These are phyloP conservation scores for Lentinula sp. DNA, from an alignment of 768 basidiomycete genomes.

Conservation along the genomic window DNA sequence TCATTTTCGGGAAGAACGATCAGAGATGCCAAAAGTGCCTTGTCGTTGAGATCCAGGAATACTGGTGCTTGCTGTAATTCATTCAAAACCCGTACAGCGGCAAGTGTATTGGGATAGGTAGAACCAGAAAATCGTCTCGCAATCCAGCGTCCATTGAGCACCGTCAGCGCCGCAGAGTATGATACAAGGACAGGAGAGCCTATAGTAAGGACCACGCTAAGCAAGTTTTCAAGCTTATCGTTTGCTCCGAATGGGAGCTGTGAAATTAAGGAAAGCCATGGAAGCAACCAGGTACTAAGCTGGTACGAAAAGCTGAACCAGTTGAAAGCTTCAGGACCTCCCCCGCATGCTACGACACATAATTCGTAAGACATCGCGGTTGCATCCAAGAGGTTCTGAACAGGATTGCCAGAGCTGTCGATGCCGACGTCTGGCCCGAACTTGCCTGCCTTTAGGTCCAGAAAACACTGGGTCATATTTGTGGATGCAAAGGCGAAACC, in stretches of 20 bases:
- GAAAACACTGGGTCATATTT: neutral
- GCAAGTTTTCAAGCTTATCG: conserved; percentile 31
- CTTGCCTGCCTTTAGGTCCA: neutral
- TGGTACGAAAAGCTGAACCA: conserved; percentile 31
- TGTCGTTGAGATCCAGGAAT: conserved; percentile 16
- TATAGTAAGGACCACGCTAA: conserved; percentile 33
- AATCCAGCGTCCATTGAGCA: conserved; percentile 39
- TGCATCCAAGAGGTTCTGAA: neutral
- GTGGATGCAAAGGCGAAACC: neutral
- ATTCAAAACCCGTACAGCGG: conserved; percentile 27
- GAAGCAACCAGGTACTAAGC: conserved; percentile 39
- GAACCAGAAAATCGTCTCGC: conserved; percentile 21
- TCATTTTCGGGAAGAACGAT: conserved; percentile 36
- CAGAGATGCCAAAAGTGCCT: conserved; percentile 29
- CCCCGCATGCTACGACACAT: neutral
- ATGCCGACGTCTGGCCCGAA: neutral
- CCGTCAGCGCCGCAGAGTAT: conserved; percentile 36
- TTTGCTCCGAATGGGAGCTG: conserved; percentile 41
- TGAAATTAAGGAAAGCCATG: conserved; percentile 41
- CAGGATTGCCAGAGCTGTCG: neutral
- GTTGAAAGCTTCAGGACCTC: neutral
- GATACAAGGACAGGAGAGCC: conserved; percentile 39
- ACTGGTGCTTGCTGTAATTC: conserved; percentile 38
- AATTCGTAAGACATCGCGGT: neutral
- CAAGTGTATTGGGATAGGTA: conserved; percentile 20